Conservation (phyloP, 2,329 filamentous ascomycete genomes). For the Sodiomyces alkalinus region DNA sequence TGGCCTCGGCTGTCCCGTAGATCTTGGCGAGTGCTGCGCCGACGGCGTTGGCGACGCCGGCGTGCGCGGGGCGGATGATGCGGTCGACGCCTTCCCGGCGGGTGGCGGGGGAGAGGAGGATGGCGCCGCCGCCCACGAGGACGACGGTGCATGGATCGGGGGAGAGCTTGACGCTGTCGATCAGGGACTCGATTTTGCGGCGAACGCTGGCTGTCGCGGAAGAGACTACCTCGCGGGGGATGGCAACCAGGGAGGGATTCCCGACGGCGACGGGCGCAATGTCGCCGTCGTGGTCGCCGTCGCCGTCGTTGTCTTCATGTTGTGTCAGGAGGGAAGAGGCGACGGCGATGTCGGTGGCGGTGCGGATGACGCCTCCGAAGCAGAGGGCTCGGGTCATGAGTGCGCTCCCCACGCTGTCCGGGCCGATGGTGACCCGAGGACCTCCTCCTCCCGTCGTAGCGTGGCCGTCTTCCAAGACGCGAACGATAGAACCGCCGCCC, state of each 20-base stretch:
- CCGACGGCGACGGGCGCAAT: neutral
- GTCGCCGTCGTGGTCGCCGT: too few relatives aligned
- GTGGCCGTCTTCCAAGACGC: neutral
- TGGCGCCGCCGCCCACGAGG: slow-evolving; percentile 11
- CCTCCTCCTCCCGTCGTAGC: neutral
- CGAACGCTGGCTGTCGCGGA: slow-evolving; percentile 5
- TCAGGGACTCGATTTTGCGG: slow-evolving; percentile 9
- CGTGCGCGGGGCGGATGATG: slow-evolving; percentile 9
- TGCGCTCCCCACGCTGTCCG: slow-evolving; percentile 12
- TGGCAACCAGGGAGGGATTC: neutral
- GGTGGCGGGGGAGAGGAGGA: too few relatives aligned
- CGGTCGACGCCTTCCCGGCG: slow-evolving; percentile 8
- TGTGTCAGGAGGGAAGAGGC: slow-evolving; percentile 4
- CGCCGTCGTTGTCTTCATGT: slow-evolving; percentile 2
- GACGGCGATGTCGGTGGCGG: slow-evolving; percentile 12
- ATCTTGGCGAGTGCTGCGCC: slow-evolving; percentile 12
- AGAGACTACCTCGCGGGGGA: slow-evolving; percentile 1
- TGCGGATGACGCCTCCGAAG: slow-evolving; percentile 10
- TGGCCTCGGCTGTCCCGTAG: slow-evolving; percentile 8
- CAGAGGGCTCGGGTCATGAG: slow-evolving; percentile 8
- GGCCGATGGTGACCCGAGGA: slow-evolving; percentile 7
- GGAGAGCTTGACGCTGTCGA: slow-evolving; percentile 11
- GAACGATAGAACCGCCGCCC: slow-evolving; percentile 9
- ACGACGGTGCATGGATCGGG: slow-evolving; percentile 10
- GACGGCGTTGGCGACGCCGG: slow-evolving; percentile 10